These are phyloP conservation scores for Gnaphalium uliginosum DNA, from an alignment of 129 eudicot species.

Conservation along the genomic window DNA sequence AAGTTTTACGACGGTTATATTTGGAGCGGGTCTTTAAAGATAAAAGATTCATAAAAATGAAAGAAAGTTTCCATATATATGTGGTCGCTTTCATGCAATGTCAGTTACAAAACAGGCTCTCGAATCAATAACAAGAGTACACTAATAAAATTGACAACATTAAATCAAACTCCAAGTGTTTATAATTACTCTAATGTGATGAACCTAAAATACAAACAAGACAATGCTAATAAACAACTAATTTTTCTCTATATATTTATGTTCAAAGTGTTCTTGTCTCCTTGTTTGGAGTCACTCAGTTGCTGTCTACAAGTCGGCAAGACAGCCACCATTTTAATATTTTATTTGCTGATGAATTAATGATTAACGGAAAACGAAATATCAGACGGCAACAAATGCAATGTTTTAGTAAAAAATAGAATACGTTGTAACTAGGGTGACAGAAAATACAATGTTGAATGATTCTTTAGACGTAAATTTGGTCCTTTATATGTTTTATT, in stretches of 20 bases:
- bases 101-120: neutral
- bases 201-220: constrained; percentile 11
- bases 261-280: constrained; percentile 4
- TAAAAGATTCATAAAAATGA: neutral
- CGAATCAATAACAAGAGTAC: neutral
- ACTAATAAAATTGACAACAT: neutral
- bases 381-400: constrained; percentile 3
- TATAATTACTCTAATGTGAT: constrained; percentile 13
- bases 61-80: neutral
- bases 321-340: neutral
- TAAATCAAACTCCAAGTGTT: neutral
- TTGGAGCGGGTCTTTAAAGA: too few species aligned
- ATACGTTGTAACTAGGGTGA: too few species aligned
- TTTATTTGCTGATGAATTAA: neutral
- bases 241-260: neutral
- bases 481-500: neutral
- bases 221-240: constrained; percentile 1
- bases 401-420: too few species aligned
- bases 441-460: neutral
- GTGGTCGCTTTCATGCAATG: constrained; percentile 12
- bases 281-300: constrained; percentile 19
- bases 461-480: neutral
- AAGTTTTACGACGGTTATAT: neutral
- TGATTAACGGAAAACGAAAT: neutral
- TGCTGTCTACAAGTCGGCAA: constrained; percentile 6